Conservation (phyloP, 306 rosid species). For the Datisca glomerata region DNA sequence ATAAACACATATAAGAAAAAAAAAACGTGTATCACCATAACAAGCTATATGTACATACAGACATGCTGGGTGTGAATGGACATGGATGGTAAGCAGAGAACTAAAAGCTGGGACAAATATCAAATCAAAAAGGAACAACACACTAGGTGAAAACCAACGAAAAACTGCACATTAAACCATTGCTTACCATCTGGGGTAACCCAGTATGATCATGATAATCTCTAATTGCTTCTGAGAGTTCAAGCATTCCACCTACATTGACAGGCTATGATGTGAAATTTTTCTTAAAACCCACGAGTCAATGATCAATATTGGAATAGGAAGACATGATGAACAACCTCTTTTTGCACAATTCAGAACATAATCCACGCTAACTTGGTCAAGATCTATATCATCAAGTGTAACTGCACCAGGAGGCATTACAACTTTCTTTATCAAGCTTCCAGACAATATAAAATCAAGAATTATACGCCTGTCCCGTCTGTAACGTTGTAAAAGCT, state of each 20-base stretch:
- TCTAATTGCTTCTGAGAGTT: conserved; percentile 94
- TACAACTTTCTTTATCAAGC: conserved; percentile 82
- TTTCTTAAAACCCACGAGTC: background rate
- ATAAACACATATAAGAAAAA: conserved; percentile 19
- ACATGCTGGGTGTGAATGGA: conserved; percentile 3
- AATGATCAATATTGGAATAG: background rate
- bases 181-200: conserved; percentile 75
- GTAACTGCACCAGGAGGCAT: conserved; percentile 99
- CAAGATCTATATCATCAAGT: conserved; percentile 92
- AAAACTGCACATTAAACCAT: conserved; percentile 6
- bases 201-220: conserved; percentile 87
- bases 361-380: conserved; percentile 94
- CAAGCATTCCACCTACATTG: conserved; percentile 72
- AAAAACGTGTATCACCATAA: conserved; percentile 17
- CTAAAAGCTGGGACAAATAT: background rate
- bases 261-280: conserved; percentile 1
- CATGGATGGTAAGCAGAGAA: conserved; percentile 9
- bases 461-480: conserved; percentile 84
- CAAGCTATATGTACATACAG: background rate
- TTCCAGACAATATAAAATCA: conserved; percentile 83
- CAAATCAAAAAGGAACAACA: background rate
- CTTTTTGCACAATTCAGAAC: conserved; percentile 81
- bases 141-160: background rate
- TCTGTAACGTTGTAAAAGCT: conserved; percentile 72
- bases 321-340: conserved; percentile 26